Evolutionary conservation across 768 basidiomycete species (phyloP).

Genomic region (Steccherinum ochraceum): DNA sequence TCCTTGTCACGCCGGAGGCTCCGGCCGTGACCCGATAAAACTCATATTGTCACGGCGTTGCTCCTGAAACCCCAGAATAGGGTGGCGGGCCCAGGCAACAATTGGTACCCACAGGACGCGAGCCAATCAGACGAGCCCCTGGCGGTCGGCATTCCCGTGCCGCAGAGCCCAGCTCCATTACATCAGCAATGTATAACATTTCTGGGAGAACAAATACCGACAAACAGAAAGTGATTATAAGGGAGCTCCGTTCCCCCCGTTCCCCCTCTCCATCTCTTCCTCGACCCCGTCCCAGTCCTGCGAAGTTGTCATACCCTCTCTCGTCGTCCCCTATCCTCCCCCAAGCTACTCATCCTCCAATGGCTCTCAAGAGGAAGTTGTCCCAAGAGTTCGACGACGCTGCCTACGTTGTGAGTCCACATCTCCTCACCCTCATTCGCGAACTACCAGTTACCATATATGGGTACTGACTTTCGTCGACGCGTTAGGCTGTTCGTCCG

Average conservation of each 20-base stretch:
- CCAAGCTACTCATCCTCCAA: slow-evolving; percentile 23
- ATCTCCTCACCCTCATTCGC: slow-evolving; percentile 6
- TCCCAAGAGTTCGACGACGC: slow-evolving; percentile 44
- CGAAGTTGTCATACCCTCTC: background rate
- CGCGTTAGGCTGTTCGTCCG: slow-evolving; percentile 24
- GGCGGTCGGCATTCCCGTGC: background rate
- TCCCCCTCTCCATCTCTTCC: slow-evolving; percentile 14
- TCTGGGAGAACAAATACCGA: slow-evolving; percentile 8
- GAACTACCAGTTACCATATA: background rate
- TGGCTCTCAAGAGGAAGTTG: slow-evolving; percentile 77
- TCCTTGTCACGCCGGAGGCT: background rate
- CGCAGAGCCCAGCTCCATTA: background rate
- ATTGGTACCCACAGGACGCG: background rate
- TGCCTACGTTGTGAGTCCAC: slow-evolving; percentile 24
- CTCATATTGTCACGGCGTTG: no score
- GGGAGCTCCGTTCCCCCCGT: background rate
- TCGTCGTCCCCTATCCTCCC: slow-evolving; percentile 6
- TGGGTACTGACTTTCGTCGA: slow-evolving; percentile 13
- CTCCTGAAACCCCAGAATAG: background rate
- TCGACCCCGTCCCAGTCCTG: slow-evolving; percentile 13
- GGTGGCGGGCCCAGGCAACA: background rate
- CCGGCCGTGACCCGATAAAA: no score
- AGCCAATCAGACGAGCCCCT: background rate
- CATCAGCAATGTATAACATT: background rate
- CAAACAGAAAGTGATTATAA: slow-evolving; percentile 11